A percentile compares a stretch with the other conserved stretches of the same genome.
These are phyloP conservation scores for Exophiala xenobiotica DNA, from an alignment of 2,329 filamentous ascomycete species.

Conservation along the genomic window DNA sequence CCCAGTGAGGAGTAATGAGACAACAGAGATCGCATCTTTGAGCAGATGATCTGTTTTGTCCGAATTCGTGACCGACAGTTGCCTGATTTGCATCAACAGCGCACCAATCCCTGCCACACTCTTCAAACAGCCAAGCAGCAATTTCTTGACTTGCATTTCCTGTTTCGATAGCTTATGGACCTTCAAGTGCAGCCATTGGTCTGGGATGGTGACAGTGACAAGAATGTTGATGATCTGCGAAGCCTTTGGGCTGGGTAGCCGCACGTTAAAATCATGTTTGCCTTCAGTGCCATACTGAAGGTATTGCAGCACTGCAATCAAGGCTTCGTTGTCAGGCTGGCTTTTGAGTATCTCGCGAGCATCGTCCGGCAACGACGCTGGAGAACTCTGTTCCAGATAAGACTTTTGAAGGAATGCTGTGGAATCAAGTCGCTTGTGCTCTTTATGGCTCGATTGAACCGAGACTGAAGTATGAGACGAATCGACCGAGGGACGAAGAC, in stretches of 20 bases:
- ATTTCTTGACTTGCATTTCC: conserved; percentile 39
- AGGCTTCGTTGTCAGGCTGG: conserved; percentile 61
- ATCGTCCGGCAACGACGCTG: conserved; percentile 42
- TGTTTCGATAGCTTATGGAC: conserved; percentile 8
- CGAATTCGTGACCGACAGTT: conserved; percentile 48
- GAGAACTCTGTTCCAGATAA: conserved; percentile 20
- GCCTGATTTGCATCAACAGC: conserved; percentile 67
- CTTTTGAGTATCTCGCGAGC: conserved; percentile 60
- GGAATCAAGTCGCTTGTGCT: conserved; percentile 25
- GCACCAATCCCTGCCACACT: conserved; percentile 78
- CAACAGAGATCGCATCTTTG: conserved; percentile 38
- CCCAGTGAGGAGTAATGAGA: conserved; percentile 35
- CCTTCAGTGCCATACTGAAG: conserved; percentile 41
- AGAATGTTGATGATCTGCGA: conserved; percentile 75
- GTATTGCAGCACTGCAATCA: conserved; percentile 56
- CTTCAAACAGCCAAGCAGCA: conserved; percentile 63
- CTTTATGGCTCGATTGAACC: conserved; percentile 2
- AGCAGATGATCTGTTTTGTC: conserved; percentile 35
- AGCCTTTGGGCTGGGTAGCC: conserved; percentile 63
- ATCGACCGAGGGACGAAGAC: conserved; percentile 26
- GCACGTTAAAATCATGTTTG: conserved; percentile 49
- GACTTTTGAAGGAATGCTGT: conserved; percentile 28
- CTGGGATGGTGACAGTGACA: conserved; percentile 71
- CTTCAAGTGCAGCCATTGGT: conserved; percentile 66
- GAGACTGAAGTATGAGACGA: conserved; percentile 36